A percentile compares a stretch with the other conserved stretches of the same genome.
phyloP scores from a whole-genome alignment of 2,329 filamentous ascomycete genomes.

The Penicillium sp. region DNA sequence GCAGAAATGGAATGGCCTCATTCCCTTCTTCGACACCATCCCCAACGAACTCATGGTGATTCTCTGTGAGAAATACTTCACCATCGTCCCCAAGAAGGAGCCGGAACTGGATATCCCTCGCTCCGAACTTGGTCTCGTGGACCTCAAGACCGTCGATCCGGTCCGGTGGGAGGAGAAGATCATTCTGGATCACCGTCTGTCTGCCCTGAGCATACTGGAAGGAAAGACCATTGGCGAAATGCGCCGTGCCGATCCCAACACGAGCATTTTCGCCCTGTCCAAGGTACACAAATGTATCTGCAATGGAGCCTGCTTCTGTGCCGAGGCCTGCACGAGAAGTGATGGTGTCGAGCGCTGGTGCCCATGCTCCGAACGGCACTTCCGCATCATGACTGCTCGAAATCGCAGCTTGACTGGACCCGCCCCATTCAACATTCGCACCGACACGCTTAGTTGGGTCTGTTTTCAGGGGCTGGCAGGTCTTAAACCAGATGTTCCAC shows the following conservation, averaged over 20 bases:
- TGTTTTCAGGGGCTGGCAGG: conserved; percentile 30
- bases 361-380: conserved; percentile 34
- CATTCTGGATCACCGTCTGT: conserved; percentile 30
- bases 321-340: conserved; percentile 30
- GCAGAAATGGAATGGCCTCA: conserved; percentile 29
- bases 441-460: conserved; percentile 26
- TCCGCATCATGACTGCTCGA: conserved; percentile 28
- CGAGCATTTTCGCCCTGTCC: conserved; percentile 24
- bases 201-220: conserved; percentile 32
- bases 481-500: conserved; percentile 19
- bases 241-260: conserved; percentile 25
- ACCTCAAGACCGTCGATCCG: conserved; percentile 14
- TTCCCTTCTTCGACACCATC: conserved; percentile 28
- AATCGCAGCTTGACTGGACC: conserved; percentile 13
- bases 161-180: conserved; percentile 24
- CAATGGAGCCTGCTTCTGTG: conserved; percentile 29
- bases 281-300: conserved; percentile 37
- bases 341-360: conserved; percentile 24
- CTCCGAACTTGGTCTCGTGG: conserved; percentile 24
- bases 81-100: conserved; percentile 18
- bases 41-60: conserved; percentile 26
- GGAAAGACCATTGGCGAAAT: conserved; percentile 34
- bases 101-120: conserved; percentile 13
- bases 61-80: conserved; percentile 37
- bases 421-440: conserved; percentile 21